Percentiles rank a stretch among this genome's conserved stretches.
Evolutionary conservation across 371 early-diverging fungal genomes (phyloP).

Genomic region (Racocetra persica): DNA sequence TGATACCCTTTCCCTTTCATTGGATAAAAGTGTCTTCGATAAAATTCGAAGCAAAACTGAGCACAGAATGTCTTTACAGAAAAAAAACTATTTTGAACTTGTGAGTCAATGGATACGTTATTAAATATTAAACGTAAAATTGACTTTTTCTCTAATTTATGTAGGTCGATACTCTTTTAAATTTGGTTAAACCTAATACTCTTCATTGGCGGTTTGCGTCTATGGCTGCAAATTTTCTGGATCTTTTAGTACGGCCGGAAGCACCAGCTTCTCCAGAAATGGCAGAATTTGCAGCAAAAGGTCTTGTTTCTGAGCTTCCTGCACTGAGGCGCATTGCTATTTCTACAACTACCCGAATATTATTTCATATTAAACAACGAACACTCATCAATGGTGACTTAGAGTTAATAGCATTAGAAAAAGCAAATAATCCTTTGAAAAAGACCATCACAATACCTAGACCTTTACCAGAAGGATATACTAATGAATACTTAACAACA

Average conservation of each 20-base stretch:
- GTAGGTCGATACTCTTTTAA: slow-evolving; percentile 54
- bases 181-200: slow-evolving; percentile 58
- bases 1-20: slow-evolving; percentile 38
- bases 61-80: slow-evolving; percentile 47
- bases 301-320: slow-evolving; percentile 74
- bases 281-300: slow-evolving; percentile 62
- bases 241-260: slow-evolving; percentile 67
- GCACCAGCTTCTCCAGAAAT: slow-evolving; percentile 63
- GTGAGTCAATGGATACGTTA: slow-evolving; percentile 49
- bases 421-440: slow-evolving; percentile 58
- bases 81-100: slow-evolving; percentile 28
- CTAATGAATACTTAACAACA: slow-evolving; percentile 47
- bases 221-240: slow-evolving; percentile 80
- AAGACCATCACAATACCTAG: slow-evolving; percentile 48
- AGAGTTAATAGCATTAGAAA: slow-evolving; percentile 53
- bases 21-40: slow-evolving; percentile 32
- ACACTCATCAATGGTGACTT: slow-evolving; percentile 55
- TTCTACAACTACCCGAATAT: slow-evolving; percentile 53
- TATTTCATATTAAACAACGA: slow-evolving; percentile 68
- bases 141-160: slow-evolving; percentile 39
- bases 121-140: slow-evolving; percentile 45
- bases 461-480: slow-evolving; percentile 48
- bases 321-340: slow-evolving; percentile 73
- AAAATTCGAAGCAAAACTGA: slow-evolving; percentile 40
- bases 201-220: slow-evolving; percentile 84